A percentile compares a stretch with the other conserved stretches of the same genome.
phyloP scores from a whole-genome alignment of 139 green algal genomes.

The Microglena sp. region DNA sequence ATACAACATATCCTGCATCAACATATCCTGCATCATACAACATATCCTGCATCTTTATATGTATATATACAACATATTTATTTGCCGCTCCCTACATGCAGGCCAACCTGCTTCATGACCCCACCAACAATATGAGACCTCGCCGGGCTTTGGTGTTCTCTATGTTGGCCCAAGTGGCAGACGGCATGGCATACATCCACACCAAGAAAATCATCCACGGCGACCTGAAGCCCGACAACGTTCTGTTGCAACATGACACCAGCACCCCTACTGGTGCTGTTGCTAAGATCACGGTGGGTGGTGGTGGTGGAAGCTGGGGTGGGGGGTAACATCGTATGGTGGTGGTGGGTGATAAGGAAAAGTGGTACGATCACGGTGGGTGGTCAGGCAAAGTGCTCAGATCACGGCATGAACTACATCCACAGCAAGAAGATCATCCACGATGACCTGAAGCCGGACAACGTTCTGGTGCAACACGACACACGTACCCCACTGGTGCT shows the following conservation, averaged over 20 bases:
- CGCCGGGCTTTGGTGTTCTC: too few relatives aligned
- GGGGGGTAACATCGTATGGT: too few relatives aligned
- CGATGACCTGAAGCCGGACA: constrained; percentile 10
- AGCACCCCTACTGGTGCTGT: too few relatives aligned
- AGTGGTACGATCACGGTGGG: too few relatives aligned
- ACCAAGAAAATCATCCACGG: constrained; percentile 8
- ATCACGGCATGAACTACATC: constrained; percentile 10
- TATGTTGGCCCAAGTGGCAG: constrained; percentile 7
- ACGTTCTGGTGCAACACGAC: constrained; percentile 4
- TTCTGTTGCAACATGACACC: constrained; percentile 3
- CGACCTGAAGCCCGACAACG: constrained; percentile 11
- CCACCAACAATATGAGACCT: background rate
- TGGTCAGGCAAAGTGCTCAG: too few relatives aligned
- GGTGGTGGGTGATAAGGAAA: too few relatives aligned
- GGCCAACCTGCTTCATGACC: background rate
- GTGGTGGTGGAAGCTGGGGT: too few relatives aligned
- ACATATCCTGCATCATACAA: background rate
- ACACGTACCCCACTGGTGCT: too few relatives aligned
- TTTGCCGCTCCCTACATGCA: background rate
- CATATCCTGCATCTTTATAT: background rate
- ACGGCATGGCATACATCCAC: constrained; percentile 10
- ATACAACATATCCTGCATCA: too few relatives aligned
- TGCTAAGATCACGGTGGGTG: too few relatives aligned
- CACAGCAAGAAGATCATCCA: constrained; percentile 9
- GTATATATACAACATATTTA: background rate